Conservation (phyloP, 257 asterid species). For the Nicotiana knightiana region DNA sequence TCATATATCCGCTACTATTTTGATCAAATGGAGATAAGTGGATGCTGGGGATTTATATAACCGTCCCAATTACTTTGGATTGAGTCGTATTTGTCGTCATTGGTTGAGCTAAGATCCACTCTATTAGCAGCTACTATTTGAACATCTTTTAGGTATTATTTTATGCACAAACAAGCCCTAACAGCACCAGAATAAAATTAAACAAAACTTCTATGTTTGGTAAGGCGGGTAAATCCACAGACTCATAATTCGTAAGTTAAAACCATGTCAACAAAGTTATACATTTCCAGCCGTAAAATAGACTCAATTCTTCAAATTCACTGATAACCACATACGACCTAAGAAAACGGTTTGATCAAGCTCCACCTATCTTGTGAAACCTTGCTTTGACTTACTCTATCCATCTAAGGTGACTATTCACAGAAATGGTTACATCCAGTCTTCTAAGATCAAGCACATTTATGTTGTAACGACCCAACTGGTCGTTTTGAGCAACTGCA, state of each 20-base stretch:
- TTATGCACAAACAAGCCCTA: background rate
- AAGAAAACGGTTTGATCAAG: background rate
- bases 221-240: background rate
- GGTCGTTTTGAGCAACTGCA: too few relatives aligned
- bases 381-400: background rate
- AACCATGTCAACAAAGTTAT: background rate
- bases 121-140: background rate
- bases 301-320: background rate
- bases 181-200: background rate
- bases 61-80: background rate
- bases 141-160: background rate
- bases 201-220: background rate
- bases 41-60: constrained; percentile 1
- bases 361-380: background rate
- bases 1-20: background rate
- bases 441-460: background rate
- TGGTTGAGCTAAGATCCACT: constrained; percentile 1
- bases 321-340: background rate
- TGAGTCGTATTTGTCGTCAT: background rate
- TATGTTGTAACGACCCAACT: too few relatives aligned
- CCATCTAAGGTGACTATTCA: background rate
- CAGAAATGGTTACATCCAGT: background rate
- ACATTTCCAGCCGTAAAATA: background rate
- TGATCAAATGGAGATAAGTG: background rate
- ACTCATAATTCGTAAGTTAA: background rate